A percentile compares a stretch with the other conserved stretches of the same genome.
Evolutionary conservation across 2,329 filamentous ascomycete species (phyloP).

Genomic region (Cladosporium cucumerinum): DNA sequence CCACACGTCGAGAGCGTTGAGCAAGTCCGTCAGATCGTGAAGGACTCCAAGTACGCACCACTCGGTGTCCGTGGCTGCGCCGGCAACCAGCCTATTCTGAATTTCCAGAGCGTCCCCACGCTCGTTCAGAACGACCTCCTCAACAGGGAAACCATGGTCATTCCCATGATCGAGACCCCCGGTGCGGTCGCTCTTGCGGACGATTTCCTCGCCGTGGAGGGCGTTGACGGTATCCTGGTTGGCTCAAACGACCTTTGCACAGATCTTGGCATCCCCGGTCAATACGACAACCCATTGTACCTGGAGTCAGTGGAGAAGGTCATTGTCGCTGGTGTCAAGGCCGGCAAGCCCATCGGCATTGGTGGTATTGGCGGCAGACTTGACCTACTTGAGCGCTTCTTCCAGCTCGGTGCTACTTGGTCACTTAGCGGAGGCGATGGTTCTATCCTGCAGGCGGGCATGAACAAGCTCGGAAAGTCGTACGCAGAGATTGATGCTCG

Average conservation of each 20-base stretch:
- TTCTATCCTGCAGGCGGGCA: constrained; percentile 37
- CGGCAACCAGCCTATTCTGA: constrained; percentile 37
- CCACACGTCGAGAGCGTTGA: constrained; percentile 41
- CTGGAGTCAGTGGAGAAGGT: constrained; percentile 35
- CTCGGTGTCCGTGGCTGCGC: constrained; percentile 38
- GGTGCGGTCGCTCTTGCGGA: constrained; percentile 40
- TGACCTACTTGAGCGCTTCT: constrained; percentile 44
- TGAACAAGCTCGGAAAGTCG: constrained; percentile 29
- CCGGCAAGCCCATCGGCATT: constrained; percentile 41
- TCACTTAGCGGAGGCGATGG: constrained; percentile 38
- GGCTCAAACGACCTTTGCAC: constrained; percentile 46
- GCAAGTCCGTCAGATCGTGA: constrained; percentile 38
- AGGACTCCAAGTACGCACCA: constrained; percentile 39
- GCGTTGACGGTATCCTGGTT: constrained; percentile 44
- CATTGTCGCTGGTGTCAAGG: constrained; percentile 39
- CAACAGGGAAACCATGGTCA: constrained; percentile 39
- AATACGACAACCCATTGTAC: constrained; percentile 38
- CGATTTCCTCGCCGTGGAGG: constrained; percentile 41
- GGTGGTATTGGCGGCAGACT: constrained; percentile 42
- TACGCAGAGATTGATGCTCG: constrained; percentile 7
- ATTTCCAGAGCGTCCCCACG: constrained; percentile 37
- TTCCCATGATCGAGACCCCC: constrained; percentile 45
- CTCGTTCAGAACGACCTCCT: constrained; percentile 35
- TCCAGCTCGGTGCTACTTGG: constrained; percentile 39
- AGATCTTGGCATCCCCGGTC: constrained; percentile 44